These are phyloP conservation scores for Colletotrichum liriopes DNA, from an alignment of 2,329 filamentous ascomycete species.

Conservation along the genomic window DNA sequence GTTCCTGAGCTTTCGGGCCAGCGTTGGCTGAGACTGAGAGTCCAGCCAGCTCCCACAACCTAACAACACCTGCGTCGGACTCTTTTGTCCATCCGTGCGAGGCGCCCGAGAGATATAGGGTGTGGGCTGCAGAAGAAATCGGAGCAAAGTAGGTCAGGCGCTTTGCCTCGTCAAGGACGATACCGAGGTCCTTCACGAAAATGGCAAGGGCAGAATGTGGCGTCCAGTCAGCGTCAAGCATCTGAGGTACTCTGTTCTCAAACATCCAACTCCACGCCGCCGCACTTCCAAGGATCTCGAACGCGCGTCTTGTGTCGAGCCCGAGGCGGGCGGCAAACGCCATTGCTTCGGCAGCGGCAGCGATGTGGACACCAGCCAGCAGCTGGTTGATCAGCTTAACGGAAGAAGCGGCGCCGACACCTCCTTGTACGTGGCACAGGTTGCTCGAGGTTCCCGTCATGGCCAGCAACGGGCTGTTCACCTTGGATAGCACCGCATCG, in stretches of 20 bases:
- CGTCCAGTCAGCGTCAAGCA: slow-evolving; percentile 55
- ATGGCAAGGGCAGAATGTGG: slow-evolving; percentile 54
- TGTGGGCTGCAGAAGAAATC: slow-evolving; percentile 51
- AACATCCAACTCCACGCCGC: slow-evolving; percentile 57
- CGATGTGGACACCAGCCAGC: slow-evolving; percentile 72
- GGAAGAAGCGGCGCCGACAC: slow-evolving; percentile 67
- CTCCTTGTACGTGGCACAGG: slow-evolving; percentile 65
- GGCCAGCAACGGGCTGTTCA: slow-evolving; percentile 49
- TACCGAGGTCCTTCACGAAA: slow-evolving; percentile 54
- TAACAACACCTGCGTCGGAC: slow-evolving; percentile 53
- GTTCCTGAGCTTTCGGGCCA: slow-evolving; percentile 14
- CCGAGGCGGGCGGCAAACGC: slow-evolving; percentile 68
- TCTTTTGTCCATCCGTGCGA: slow-evolving; percentile 52
- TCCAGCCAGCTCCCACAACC: slow-evolving; percentile 56
- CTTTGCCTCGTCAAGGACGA: slow-evolving; percentile 52
- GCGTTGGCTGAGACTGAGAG: slow-evolving; percentile 45
- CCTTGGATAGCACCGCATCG: slow-evolving; percentile 45
- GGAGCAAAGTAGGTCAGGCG: slow-evolving; percentile 49
- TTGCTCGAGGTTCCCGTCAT: slow-evolving; percentile 52
- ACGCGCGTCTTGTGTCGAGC: slow-evolving; percentile 64
- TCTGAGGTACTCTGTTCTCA: slow-evolving; percentile 53
- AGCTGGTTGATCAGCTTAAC: slow-evolving; percentile 73
- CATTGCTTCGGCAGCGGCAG: slow-evolving; percentile 69
- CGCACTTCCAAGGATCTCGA: slow-evolving; percentile 61
- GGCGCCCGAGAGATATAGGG: slow-evolving; percentile 52